phyloP scores from a whole-genome alignment of 2,329 filamentous ascomycete genomes.

The Xylaria multiplex region DNA sequence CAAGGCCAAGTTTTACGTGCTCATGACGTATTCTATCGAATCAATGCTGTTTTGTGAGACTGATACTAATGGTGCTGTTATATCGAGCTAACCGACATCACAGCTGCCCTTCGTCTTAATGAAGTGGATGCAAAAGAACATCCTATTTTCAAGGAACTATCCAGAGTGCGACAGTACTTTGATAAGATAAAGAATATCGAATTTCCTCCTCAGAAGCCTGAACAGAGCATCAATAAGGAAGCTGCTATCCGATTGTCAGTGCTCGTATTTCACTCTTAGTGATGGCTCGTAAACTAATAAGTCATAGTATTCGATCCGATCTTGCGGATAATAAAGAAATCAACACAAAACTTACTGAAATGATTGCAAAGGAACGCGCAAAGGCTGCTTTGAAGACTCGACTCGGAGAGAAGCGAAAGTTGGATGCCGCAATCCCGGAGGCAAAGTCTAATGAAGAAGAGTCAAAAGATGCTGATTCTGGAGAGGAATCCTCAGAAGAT shows the following conservation, averaged over 20 bases:
- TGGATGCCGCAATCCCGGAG: slow-evolving; percentile 38
- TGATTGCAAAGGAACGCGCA: slow-evolving; percentile 66
- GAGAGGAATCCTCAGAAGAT: slow-evolving; percentile 51
- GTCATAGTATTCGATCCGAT: slow-evolving; percentile 72
- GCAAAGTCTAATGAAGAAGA: slow-evolving; percentile 41
- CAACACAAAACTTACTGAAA: slow-evolving; percentile 63
- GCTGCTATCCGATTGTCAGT: slow-evolving; percentile 76
- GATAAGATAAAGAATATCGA: slow-evolving; percentile 87
- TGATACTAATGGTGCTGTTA: neutral
- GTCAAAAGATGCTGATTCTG: slow-evolving; percentile 36
- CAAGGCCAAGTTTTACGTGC: slow-evolving; percentile 92
- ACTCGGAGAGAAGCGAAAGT: slow-evolving; percentile 47
- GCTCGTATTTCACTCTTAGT: neutral
- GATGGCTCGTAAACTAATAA: neutral
- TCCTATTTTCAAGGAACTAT: slow-evolving; percentile 84
- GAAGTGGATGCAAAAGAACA: slow-evolving; percentile 85
- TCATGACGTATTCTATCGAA: slow-evolving; percentile 88
- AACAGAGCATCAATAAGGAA: slow-evolving; percentile 72
- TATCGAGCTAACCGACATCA: slow-evolving; percentile 13
- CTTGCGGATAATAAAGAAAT: slow-evolving; percentile 67
- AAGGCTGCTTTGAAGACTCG: slow-evolving; percentile 61
- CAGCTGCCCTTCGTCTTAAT: slow-evolving; percentile 78
- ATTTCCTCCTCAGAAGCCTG: slow-evolving; percentile 65
- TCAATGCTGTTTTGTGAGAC: slow-evolving; percentile 83
- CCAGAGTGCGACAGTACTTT: slow-evolving; percentile 89